A percentile compares a stretch with the other conserved stretches of the same genome.
phyloP scores from a whole-genome alignment of 2,329 filamentous ascomycete genomes.

The Colletotrichum sp. region DNA sequence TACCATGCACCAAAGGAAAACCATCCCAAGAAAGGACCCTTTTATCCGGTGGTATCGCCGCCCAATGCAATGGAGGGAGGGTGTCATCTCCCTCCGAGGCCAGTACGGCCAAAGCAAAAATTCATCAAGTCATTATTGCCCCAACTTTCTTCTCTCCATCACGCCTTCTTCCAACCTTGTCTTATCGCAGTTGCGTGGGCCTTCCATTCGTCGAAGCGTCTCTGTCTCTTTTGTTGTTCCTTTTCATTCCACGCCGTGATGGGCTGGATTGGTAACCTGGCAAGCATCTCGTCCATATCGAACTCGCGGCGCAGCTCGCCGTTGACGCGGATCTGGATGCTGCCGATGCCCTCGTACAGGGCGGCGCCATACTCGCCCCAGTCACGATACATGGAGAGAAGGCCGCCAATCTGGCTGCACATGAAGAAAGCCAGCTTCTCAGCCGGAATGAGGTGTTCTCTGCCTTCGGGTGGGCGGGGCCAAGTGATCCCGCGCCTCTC shows the following conservation, averaged over 20 bases:
- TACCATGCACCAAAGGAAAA: conserved; percentile 7
- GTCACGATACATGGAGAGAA: conserved; percentile 19
- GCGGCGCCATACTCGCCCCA: conserved; percentile 19
- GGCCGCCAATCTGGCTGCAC: conserved; percentile 16
- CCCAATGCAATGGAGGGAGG: conserved; percentile 10
- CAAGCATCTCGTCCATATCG: conserved; percentile 22
- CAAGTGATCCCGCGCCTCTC: conserved; percentile 13
- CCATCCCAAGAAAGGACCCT: neutral
- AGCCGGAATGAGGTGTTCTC: conserved; percentile 15
- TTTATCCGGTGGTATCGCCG: conserved; percentile 17
- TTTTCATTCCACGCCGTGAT: conserved; percentile 17
- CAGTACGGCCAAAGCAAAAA: conserved; percentile 5
- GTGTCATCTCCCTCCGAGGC: neutral
- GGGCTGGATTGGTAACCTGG: conserved; percentile 16
- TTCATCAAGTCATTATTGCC: conserved; percentile 11
- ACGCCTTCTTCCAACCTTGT: conserved; percentile 7
- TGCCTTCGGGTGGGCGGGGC: conserved; percentile 15
- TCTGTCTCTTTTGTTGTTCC: conserved; percentile 15
- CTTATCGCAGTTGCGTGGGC: conserved; percentile 4
- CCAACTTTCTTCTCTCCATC: neutral
- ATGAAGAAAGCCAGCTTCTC: conserved; percentile 25
- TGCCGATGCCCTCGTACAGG: conserved; percentile 20
- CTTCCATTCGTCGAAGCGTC: conserved; percentile 19
- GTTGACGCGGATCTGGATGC: conserved; percentile 22
- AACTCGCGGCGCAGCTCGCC: conserved; percentile 19